phyloP scores from a whole-genome alignment of 2,329 filamentous ascomycete species.

The Colletotrichum abscissum region DNA sequence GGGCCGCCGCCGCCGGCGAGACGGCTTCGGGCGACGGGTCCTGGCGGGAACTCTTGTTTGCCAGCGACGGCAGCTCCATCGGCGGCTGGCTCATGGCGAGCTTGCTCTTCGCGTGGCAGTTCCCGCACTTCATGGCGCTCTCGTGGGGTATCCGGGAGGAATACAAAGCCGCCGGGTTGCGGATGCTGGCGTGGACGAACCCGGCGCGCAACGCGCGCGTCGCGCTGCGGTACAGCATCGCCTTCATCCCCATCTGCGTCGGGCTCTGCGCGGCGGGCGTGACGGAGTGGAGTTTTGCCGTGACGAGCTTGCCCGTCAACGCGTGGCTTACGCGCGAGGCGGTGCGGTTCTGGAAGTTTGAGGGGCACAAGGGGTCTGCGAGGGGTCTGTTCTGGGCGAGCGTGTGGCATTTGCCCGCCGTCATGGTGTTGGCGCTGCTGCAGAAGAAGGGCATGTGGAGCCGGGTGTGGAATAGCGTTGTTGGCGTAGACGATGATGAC shows the following conservation, averaged over 20 bases:
- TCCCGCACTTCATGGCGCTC: constrained; percentile 96
- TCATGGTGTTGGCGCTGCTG: constrained; percentile 89
- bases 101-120: constrained; percentile 94
- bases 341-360: constrained; percentile 80
- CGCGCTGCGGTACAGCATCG: constrained; percentile 85
- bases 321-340: constrained; percentile 86
- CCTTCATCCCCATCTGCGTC: constrained; percentile 88
- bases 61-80: constrained; percentile 66
- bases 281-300: constrained; percentile 87
- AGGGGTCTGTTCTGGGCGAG: constrained; percentile 95
- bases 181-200: constrained; percentile 88
- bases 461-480: constrained; percentile 78
- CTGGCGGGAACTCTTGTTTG: constrained; percentile 83
- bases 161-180: constrained; percentile 78
- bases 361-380: constrained; percentile 84
- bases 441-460: constrained; percentile 96
- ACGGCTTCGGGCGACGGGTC: constrained; percentile 80
- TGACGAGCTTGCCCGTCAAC: constrained; percentile 85
- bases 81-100: constrained; percentile 92
- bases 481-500: constrained; percentile 68
- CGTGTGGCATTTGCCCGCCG: constrained; percentile 92
- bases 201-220: constrained; percentile 87
- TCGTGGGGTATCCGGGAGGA: constrained; percentile 91
- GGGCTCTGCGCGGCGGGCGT: constrained; percentile 82
- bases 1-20: constrained; percentile 93